Conservation (phyloP, 768 basidiomycete genomes). For the Phlebiopsis flavidoalba region DNA sequence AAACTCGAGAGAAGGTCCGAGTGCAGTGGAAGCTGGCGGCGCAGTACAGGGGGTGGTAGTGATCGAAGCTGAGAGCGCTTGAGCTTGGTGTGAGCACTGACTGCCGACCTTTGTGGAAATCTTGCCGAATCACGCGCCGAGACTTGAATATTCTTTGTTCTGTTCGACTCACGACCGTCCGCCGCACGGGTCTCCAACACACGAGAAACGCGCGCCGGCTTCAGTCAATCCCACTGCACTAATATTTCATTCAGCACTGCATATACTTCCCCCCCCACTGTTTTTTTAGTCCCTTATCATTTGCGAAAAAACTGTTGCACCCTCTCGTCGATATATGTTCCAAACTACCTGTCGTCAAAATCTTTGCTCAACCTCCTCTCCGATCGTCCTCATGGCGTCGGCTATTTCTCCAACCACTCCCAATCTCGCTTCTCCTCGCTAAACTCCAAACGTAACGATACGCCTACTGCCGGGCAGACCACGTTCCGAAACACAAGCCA, state of each 20-base stretch:
- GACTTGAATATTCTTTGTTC: not conserved
- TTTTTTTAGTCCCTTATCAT: not conserved
- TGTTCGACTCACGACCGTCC: not conserved
- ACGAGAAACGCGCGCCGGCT: not conserved
- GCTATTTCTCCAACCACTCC: constrained; percentile 83
- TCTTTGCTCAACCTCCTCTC: not conserved
- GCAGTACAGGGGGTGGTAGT: not conserved
- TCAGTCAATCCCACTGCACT: not conserved
- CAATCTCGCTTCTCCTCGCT: constrained; percentile 58
- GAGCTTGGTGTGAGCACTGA: too few species aligned
- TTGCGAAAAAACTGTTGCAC: too few species aligned
- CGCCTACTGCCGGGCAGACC: constrained; percentile 20
- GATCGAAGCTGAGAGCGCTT: not conserved
- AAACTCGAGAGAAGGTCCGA: not conserved
- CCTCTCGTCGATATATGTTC: not conserved
- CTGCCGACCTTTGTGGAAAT: not conserved
- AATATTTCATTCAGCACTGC: not conserved
- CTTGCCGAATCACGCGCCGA: not conserved
- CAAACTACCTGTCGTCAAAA: not conserved
- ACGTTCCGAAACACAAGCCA: constrained; percentile 18
- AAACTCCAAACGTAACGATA: constrained; percentile 34
- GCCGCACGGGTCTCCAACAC: not conserved
- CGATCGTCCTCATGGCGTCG: constrained; percentile 26
- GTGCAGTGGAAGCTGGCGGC: not conserved
- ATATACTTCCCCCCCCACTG: too few species aligned